Evolutionary conservation across 495 filamentous ascomycete genomes (phyloP), one percentile per base, ranked within the genome.

Genomic region (Aspergillus ostianus): DNA sequence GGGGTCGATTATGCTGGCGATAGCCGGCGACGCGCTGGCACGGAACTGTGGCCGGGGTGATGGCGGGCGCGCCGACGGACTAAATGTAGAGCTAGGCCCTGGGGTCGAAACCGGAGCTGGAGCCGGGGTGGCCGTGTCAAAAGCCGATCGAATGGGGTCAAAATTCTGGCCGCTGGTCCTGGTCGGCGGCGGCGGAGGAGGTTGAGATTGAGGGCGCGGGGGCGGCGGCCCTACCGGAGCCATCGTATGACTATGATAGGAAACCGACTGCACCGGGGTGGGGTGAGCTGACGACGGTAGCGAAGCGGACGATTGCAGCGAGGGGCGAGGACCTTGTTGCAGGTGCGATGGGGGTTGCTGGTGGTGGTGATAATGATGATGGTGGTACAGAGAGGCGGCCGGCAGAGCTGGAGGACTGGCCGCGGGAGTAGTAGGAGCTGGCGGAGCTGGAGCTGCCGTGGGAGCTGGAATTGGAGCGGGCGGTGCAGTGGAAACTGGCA

Each of bases 1-100:
- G 8, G 90, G 90, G 60, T 97, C 92, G 46, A 96, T 92, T 41
- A 96, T 81, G 70, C 90, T 94, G 19, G 91, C 86, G 60, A 97
- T 96, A 0, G 92, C 91, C 8, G 92, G 91, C 23, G 92, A 96
- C 19, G 90, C 89, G 69, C 90, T 94, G 18, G 91, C 90, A 53
- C 89, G 84, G 67, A 85, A 88, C 46, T 56, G 58, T 12, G 61
- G 67, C n/a, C 65, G 72, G 7, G 76, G 77, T 6, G 77, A 78
- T 4, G 69, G 46, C 8, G 64, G 56, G 17, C 71, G 57, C 67
- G 65, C 44, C 55, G 74, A 55, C 59, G 78, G 76, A 57, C 73
- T 79, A 50, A 76, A 76, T 44, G 57, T 47, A 12, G 52, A 51
- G 10, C 54, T 75, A 79, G 61, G 70, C 57, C 79, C 77, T 0